Conservation (phyloP, 2,329 filamentous ascomycete genomes). For the Talaromyces sp. region DNA sequence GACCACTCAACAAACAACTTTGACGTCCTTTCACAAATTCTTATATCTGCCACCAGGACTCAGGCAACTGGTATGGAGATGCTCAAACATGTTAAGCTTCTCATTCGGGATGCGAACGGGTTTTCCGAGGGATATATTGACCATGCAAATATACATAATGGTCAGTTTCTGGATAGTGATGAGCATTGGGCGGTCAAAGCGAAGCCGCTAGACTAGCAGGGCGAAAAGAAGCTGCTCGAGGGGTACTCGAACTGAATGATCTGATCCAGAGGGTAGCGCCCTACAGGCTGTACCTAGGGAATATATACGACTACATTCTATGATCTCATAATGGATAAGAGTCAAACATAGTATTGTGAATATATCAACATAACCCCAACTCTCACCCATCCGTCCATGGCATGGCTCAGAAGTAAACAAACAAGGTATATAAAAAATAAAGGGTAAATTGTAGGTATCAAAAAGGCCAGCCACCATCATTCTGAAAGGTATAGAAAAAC, state of each 20-base stretch:
- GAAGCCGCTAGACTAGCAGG: neutral
- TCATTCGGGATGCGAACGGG: neutral
- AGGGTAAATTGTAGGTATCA: conserved; percentile 8
- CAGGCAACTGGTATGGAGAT: neutral
- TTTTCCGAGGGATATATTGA: neutral
- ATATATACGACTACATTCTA: neutral
- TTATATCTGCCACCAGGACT: neutral
- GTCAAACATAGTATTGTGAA: neutral
- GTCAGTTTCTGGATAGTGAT: neutral
- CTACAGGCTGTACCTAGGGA: too few relatives aligned
- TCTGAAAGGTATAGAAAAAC: conserved; percentile 10
- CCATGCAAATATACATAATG: neutral
- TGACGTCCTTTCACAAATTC: neutral
- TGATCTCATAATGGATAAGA: neutral
- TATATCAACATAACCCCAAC: conserved; percentile 2
- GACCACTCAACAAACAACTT: neutral
- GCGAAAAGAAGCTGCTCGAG: neutral
- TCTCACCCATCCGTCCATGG: conserved; percentile 4
- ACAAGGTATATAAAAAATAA: neutral
- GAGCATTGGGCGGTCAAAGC: neutral
- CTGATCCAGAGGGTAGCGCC: too few relatives aligned
- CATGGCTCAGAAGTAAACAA: conserved; percentile 8
- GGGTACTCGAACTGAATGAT: neutral
- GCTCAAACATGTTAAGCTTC: neutral
- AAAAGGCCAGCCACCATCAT: conserved; percentile 14